phyloP scores from a whole-genome alignment of 1,284 basidiomycete species.

The Heterobasidion occidentale region DNA sequence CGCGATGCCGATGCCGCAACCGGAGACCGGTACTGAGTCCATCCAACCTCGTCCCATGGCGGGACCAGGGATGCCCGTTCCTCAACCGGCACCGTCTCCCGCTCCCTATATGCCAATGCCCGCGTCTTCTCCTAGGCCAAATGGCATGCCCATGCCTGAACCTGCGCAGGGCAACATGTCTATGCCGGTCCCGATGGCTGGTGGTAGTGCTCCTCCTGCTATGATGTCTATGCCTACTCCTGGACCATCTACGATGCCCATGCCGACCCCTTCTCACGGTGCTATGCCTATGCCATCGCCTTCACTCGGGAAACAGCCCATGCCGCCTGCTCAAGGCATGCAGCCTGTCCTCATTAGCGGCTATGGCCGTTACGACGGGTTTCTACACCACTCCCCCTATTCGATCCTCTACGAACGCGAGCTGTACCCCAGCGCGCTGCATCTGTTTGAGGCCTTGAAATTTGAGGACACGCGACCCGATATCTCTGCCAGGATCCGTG shows the following conservation, averaged over 20 bases:
- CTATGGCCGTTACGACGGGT: conserved; percentile 23
- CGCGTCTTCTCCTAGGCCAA: not conserved
- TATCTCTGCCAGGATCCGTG: conserved; percentile 45
- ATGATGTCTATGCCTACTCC: not conserved
- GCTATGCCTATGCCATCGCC: conserved; percentile 6
- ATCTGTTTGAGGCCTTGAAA: conserved; percentile 62
- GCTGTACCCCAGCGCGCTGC: conserved; percentile 54
- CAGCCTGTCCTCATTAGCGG: conserved; percentile 19
- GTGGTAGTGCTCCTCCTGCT: not conserved
- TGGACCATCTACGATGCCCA: not conserved
- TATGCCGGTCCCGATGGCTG: not conserved
- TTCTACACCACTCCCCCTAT: conserved; percentile 54
- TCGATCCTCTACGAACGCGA: conserved; percentile 40
- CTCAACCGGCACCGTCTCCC: not conserved
- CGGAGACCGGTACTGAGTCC: not conserved
- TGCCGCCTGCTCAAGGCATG: not conserved
- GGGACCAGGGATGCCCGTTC: conserved; percentile 3
- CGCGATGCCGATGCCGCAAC: not conserved
- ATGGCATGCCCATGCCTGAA: not conserved
- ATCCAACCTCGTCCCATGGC: not conserved
- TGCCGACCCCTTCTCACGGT: not conserved
- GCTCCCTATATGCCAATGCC: not conserved
- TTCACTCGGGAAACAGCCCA: not conserved
- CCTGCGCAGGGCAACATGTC: not conserved
- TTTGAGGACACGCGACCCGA: conserved; percentile 41